Base-by-base conservation (phyloP, 2,329 filamentous ascomycete genomes). In the Alternaria gansuensis region DNA sequence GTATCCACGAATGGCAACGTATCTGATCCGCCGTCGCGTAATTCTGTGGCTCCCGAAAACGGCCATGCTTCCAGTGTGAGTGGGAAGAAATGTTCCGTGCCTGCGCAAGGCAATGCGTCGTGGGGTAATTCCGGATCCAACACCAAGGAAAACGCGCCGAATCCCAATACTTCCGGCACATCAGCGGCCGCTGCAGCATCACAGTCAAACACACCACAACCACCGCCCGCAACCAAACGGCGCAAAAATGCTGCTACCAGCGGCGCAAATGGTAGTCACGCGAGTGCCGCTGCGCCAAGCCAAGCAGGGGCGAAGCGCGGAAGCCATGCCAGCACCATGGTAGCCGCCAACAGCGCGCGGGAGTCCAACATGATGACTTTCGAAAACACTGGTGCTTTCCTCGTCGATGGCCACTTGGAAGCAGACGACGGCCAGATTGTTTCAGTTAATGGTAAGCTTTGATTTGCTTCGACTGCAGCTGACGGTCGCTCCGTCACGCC, bases 311-410 rank as follows among this genome's bases (percentile, higher is more conserved):
- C 70, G 59, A 73, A 72, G 66, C 73, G 75, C 58, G 68, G 69
- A 54, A 71, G 66, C 45, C 69, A 73, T 53, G 57, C 57, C 51
- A 45, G 36, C 51, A 75, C 79, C 70, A 75, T 76, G 44, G 64
- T 66, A 70, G 78, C 73, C 74, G 75, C 79, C 57, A 74, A 73
- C 64, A 70, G 67, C 62, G 70, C 77, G 66, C 83, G 86, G 63
- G 88, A 92, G 72, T 90, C 91, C 51, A 97, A 96, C 77, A 89
- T 98, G 88, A 86, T 97, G 81, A 92, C 87, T 41, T 98, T 98
- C 79, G 89, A 92, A 63, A 87, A 87, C 62, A 87, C 85, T 72
- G 86, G 87, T 57, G 86, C 85, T 49, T 84, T 84, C 57, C 84
- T 93, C 57, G 89, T 90, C 71, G 84, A 93, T 69, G 91, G 91